Conservation (phyloP, 225 moss, liverwort and hornwort genomes). For the Polytrichum commune region DNA sequence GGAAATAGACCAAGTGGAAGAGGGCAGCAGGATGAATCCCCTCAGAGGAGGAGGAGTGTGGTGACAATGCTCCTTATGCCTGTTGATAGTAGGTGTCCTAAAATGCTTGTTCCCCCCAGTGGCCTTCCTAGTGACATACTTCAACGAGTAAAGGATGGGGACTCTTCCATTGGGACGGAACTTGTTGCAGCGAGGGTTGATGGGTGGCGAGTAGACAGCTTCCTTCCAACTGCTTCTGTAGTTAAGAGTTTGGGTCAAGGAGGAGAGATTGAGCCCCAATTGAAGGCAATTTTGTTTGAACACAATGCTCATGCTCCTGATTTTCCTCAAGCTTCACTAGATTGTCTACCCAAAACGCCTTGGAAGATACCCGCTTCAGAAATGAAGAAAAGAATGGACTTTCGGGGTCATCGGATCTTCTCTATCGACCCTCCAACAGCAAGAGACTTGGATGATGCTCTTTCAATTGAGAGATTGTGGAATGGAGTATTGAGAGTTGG, state of each 20-base stretch:
- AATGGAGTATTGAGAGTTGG: slow-evolving; percentile 70
- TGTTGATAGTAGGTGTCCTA: slow-evolving; percentile 73
- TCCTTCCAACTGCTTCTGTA: slow-evolving; percentile 59
- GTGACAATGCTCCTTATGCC: slow-evolving; percentile 67
- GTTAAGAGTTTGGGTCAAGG: slow-evolving; percentile 79
- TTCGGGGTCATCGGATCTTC: slow-evolving; percentile 69
- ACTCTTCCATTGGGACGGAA: slow-evolving; percentile 63
- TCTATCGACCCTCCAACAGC: slow-evolving; percentile 92
- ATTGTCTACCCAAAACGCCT: slow-evolving; percentile 77
- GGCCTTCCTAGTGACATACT: slow-evolving; percentile 60
- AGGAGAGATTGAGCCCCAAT: slow-evolving; percentile 90
- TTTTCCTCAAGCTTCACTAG: slow-evolving; percentile 62
- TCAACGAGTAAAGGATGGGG: slow-evolving; percentile 71
- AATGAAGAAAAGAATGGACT: slow-evolving; percentile 62
- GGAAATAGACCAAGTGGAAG: slow-evolving; percentile 47
- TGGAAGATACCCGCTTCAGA: slow-evolving; percentile 79
- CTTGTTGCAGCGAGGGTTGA: slow-evolving; percentile 83
- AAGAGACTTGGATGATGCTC: slow-evolving; percentile 91
- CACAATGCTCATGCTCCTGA: slow-evolving; percentile 76
- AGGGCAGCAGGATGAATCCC: slow-evolving; percentile 40
- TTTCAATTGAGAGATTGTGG: slow-evolving; percentile 68
- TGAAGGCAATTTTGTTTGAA: slow-evolving; percentile 81
- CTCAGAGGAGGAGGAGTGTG: slow-evolving; percentile 45
- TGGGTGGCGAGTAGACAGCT: slow-evolving; percentile 68
- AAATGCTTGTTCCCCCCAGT: slow-evolving; percentile 67